These are phyloP conservation scores for Metschnikowia proteae DNA, from an alignment of 805 yeast genomes.

Conservation along the genomic window DNA sequence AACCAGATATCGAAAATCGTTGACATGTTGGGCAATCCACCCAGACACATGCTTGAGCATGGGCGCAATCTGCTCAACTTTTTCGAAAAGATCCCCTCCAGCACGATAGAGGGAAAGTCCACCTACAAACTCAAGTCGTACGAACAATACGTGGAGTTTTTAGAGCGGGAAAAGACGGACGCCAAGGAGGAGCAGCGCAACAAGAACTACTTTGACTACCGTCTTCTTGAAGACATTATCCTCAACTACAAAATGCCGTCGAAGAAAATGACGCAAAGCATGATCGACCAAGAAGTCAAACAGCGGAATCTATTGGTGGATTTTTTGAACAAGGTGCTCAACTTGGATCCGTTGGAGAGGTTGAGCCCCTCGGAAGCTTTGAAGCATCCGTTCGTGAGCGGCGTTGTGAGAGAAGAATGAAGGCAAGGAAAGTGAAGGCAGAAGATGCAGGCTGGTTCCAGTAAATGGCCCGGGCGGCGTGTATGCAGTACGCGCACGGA, in stretches of 20 bases:
- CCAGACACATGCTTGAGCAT: conserved; percentile 94
- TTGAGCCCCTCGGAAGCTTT: conserved; percentile 97
- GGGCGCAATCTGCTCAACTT: conserved; percentile 80
- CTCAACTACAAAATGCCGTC: conserved; percentile 68
- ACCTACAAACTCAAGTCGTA: conserved; percentile 30
- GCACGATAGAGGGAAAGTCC: conserved; percentile 25
- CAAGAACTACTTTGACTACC: conserved; percentile 71
- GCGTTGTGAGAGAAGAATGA: conserved; percentile 10
- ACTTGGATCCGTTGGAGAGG: conserved; percentile 86
- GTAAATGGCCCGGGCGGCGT: too few relatives aligned
- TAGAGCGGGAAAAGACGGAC: conserved; percentile 25
- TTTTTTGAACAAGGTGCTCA: conserved; percentile 72
- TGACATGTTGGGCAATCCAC: conserved; percentile 82
- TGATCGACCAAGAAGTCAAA: conserved; percentile 66
- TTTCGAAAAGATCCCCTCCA: conserved; percentile 43
- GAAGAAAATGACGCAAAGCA: conserved; percentile 48
- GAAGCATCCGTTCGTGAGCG: conserved; percentile 80
- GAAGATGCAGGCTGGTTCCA: neutral
- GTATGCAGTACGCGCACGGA: neutral
- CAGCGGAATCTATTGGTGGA: conserved; percentile 72
- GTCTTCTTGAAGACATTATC: conserved; percentile 66
- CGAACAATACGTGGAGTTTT: conserved; percentile 35
- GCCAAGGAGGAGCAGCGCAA: conserved; percentile 66
- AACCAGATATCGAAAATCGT: conserved; percentile 82
- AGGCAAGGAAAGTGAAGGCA: neutral